Conservation (phyloP, 2,329 filamentous ascomycete species). For the Akanthomyces lecanii region DNA sequence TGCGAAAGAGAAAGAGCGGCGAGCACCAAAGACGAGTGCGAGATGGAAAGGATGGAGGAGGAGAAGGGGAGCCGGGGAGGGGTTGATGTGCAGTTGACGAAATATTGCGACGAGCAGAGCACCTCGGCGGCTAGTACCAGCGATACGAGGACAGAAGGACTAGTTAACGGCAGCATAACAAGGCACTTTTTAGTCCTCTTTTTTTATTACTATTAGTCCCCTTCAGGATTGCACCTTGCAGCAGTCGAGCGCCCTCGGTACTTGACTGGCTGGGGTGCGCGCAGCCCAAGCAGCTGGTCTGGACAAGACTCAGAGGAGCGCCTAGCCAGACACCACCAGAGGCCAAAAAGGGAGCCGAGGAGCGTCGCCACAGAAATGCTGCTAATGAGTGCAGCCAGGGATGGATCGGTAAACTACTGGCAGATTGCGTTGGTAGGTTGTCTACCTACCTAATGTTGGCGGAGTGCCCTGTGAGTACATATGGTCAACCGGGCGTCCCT, state of each 20-base stretch:
- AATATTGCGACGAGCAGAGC: background rate
- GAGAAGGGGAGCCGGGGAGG: slow-evolving; percentile 1
- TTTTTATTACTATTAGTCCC: background rate
- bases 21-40: background rate
- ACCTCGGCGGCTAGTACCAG: background rate
- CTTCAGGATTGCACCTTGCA: background rate
- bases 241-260: background rate
- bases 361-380: no score
- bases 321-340: background rate
- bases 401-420: background rate
- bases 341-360: background rate
- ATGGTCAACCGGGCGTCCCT: no score
- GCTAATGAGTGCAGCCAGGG: background rate
- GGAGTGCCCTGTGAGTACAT: no score
- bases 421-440: background rate
- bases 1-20: slow-evolving; percentile 9
- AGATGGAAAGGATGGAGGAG: slow-evolving; percentile 7
- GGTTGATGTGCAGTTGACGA: background rate
- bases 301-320: background rate
- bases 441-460: background rate
- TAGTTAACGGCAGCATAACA: background rate
- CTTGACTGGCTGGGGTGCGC: background rate
- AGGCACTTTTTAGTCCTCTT: background rate
- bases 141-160: background rate
- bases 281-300: background rate